Conservation (phyloP, 352 stramenopile species). For the Phytophthora uliginosa region DNA sequence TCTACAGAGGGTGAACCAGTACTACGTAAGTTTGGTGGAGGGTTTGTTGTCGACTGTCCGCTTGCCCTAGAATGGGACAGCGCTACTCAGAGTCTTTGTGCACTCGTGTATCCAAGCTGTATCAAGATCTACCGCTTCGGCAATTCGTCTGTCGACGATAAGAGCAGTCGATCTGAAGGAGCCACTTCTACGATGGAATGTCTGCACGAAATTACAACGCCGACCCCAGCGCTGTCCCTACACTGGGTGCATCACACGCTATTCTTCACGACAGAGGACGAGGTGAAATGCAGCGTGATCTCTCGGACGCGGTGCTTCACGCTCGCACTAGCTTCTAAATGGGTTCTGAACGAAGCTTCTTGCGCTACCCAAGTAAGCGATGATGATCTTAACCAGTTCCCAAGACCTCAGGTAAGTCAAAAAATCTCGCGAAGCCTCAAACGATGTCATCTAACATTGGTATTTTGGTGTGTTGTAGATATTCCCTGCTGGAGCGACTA, state of each 20-base stretch:
- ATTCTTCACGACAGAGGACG: constrained; percentile 66
- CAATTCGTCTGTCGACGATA: constrained; percentile 3
- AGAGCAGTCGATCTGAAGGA: constrained; percentile 28
- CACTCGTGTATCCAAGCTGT: constrained; percentile 59
- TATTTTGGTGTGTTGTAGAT: constrained; percentile 31
- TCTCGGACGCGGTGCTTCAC: constrained; percentile 67
- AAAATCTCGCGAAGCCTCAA: background rate
- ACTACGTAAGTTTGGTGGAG: constrained; percentile 29
- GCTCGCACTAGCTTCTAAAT: constrained; percentile 65
- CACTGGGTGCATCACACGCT: constrained; percentile 80
- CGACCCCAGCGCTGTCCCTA: constrained; percentile 48
- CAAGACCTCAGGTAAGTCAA: constrained; percentile 49
- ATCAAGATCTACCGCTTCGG: constrained; percentile 65
- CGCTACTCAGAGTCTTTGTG: constrained; percentile 55
- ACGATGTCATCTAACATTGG: background rate
- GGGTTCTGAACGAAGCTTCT: constrained; percentile 42
- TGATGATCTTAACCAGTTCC: constrained; percentile 53
- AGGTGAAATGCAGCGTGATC: constrained; percentile 76
- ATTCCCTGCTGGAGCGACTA: constrained; percentile 51
- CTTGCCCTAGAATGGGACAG: constrained; percentile 74
- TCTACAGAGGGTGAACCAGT: constrained; percentile 20
- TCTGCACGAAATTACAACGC: constrained; percentile 69
- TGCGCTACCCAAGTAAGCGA: constrained; percentile 41
- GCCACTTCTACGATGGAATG: constrained; percentile 29
- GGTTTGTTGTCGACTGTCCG: constrained; percentile 58